Percentiles rank a stretch among this genome's conserved stretches.
Conservation (phyloP, 441 rosid species). For the Croton laevigatus region DNA sequence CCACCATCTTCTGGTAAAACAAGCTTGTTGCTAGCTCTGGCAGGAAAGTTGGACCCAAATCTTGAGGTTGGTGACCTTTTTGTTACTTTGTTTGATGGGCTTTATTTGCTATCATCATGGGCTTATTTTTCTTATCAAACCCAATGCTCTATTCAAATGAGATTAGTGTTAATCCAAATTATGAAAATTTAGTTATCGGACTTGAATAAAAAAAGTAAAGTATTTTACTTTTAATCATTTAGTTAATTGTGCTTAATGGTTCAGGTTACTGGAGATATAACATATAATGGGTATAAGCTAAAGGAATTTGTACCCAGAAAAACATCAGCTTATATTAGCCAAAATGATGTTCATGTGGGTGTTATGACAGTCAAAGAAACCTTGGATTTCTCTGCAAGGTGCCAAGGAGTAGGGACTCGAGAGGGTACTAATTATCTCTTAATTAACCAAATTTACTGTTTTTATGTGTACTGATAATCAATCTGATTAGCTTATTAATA, state of each 20-base stretch:
- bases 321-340: slow-evolving; percentile 35
- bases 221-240: background rate
- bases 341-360: slow-evolving; percentile 31
- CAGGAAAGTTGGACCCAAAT: slow-evolving; percentile 53
- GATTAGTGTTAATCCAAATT: too few relatives aligned
- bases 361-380: slow-evolving; percentile 34
- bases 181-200: too few relatives aligned
- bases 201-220: too few relatives aligned
- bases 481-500: background rate
- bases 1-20: slow-evolving; percentile 36
- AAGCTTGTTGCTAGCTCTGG: slow-evolving; percentile 28
- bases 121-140: too few relatives aligned
- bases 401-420: slow-evolving; percentile 30
- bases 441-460: background rate
- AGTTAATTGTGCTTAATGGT: background rate
- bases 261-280: slow-evolving; percentile 46
- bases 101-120: too few relatives aligned
- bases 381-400: slow-evolving; percentile 32
- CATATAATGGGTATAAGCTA: slow-evolving; percentile 27
- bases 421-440: slow-evolving; percentile 15
- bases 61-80: slow-evolving; percentile 35
- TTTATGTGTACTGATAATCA: too few relatives aligned
- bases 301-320: slow-evolving; percentile 31
- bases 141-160: too few relatives aligned
- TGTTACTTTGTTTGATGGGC: too few relatives aligned